These are phyloP conservation scores for Pythium inflatum DNA, from an alignment of 352 stramenopile species.

Conservation along the genomic window DNA sequence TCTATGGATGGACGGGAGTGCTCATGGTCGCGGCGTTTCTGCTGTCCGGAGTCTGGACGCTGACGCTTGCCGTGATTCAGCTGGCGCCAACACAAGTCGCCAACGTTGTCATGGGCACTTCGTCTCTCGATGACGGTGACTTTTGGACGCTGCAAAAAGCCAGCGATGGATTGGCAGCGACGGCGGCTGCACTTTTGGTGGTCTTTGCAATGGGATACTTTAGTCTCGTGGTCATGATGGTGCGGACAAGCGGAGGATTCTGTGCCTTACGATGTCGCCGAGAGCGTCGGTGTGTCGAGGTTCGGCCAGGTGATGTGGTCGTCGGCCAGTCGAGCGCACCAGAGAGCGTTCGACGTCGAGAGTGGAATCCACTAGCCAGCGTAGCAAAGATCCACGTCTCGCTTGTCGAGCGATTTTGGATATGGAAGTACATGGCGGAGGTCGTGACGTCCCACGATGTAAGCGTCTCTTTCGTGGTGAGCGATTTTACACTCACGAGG, in stretches of 20 bases:
- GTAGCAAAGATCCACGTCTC: too few relatives aligned
- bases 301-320: not conserved
- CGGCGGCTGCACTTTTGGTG: slow-evolving; percentile 31
- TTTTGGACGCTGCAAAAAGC: slow-evolving; percentile 44
- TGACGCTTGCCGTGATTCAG: slow-evolving; percentile 49
- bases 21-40: not conserved
- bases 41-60: not conserved
- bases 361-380: too few relatives aligned
- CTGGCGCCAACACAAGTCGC: slow-evolving; percentile 43
- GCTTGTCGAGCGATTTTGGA: too few relatives aligned
- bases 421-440: not conserved
- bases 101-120: slow-evolving; percentile 53
- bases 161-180: slow-evolving; percentile 4
- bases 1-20: not conserved
- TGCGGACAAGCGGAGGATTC: slow-evolving; percentile 2
- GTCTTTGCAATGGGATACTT: slow-evolving; percentile 43
- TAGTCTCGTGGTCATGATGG: slow-evolving; percentile 39
- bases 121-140: slow-evolving; percentile 46
- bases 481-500: not conserved
- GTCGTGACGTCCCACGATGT: not conserved
- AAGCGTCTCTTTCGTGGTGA: not conserved
- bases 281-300: not conserved
- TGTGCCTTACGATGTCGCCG: not conserved
- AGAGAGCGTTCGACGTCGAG: too few relatives aligned
- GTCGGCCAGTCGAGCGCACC: not conserved